These are phyloP conservation scores for Amphicarpaea edgeworthii DNA, from an alignment of 306 rosid genomes.

Conservation along the genomic window DNA sequence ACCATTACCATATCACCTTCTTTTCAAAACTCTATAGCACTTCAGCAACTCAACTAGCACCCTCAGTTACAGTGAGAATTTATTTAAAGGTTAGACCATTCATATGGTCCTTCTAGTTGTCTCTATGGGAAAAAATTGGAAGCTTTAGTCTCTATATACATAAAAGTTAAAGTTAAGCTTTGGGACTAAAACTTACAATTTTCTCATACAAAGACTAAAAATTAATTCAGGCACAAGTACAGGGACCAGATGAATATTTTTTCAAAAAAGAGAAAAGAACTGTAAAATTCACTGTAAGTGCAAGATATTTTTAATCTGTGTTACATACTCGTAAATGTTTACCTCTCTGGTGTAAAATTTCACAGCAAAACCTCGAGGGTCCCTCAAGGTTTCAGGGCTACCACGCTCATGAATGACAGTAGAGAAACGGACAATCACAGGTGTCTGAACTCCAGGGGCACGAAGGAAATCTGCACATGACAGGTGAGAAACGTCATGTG, in stretches of 20 bases:
- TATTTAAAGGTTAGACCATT: conserved; percentile 1
- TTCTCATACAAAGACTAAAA: neutral
- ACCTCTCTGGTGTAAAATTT: conserved; percentile 95
- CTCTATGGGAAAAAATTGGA: neutral
- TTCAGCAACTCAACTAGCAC: conserved; percentile 9
- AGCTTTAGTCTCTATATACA: neutral
- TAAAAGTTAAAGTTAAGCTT: neutral
- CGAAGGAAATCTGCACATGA: conserved; percentile 96
- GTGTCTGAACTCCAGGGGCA: conserved; percentile 96
- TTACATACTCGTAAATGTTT: conserved; percentile 13
- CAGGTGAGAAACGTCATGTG: conserved; percentile 86
- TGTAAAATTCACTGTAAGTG: conserved; percentile 12
- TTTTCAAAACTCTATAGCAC: conserved; percentile 10
- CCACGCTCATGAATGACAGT: conserved; percentile 98
- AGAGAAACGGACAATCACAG: conserved; percentile 91
- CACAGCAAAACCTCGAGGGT: conserved; percentile 90
- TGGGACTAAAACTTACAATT: neutral
- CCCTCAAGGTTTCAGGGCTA: conserved; percentile 94
- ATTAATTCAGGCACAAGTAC: neutral
- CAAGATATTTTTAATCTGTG: neutral
- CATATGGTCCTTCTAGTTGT: neutral
- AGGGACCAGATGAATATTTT: neutral
- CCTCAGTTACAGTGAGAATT: neutral
- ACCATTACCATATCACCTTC: conserved; percentile 3
- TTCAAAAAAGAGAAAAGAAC: neutral